Conservation (phyloP, 192 early-diverging fungal species). For the Linnemannia zychae region DNA sequence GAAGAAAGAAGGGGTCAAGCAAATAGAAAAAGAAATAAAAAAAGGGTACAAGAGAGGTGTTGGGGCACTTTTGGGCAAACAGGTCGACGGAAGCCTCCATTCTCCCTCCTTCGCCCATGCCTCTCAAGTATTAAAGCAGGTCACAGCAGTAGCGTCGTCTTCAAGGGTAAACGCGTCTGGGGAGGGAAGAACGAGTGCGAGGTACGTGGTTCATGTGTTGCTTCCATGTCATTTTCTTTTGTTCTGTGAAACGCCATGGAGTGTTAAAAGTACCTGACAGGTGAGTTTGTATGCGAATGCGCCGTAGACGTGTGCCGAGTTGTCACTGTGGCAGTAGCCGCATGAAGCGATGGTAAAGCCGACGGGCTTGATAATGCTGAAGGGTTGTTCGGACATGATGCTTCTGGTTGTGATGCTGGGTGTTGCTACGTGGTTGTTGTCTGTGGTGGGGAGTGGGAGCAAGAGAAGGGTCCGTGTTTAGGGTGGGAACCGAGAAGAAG, state of each 20-base stretch:
- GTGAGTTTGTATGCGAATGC: constrained; percentile 49
- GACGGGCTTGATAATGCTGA: constrained; percentile 51
- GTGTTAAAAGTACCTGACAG: constrained; percentile 34
- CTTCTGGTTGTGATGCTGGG: background rate
- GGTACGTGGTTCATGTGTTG: background rate
- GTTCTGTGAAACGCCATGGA: background rate
- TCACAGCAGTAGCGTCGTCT: background rate
- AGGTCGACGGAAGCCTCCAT: background rate
- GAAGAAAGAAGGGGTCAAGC: background rate
- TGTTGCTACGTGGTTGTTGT: background rate
- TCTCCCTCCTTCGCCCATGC: background rate
- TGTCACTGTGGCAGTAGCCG: constrained; percentile 48
- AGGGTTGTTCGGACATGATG: constrained; percentile 38
- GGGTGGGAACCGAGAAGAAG: background rate
- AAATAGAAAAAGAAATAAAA: too few species aligned
- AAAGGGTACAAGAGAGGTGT: constrained; percentile 9
- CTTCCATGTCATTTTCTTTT: background rate
- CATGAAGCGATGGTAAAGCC: constrained; percentile 54
- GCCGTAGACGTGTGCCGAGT: constrained; percentile 46
- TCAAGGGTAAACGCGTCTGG: background rate
- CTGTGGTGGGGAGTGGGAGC: background rate
- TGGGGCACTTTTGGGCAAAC: too few species aligned
- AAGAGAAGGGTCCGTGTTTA: constrained; percentile 1
- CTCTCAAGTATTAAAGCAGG: background rate
- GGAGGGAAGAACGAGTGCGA: background rate